Evolutionary conservation across 306 rosid species (phyloP).

Genomic region (Prunus mume): DNA sequence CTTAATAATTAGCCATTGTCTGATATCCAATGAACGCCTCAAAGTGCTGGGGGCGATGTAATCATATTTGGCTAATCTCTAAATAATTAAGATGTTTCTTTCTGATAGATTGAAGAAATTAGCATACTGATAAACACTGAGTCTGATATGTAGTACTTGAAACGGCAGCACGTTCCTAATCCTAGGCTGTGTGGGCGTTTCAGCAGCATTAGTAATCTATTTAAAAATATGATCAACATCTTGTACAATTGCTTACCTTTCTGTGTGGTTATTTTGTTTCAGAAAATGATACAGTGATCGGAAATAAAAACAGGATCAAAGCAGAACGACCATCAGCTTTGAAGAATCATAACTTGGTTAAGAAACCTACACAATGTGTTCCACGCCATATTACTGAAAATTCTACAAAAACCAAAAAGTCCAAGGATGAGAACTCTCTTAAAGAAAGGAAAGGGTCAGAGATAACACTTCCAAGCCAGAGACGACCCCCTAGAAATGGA

Average conservation of each 20-base stretch:
- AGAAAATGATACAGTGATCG: slow-evolving; percentile 68
- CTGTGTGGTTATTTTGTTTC: slow-evolving; percentile 27
- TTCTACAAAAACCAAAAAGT: slow-evolving; percentile 31
- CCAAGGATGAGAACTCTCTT: slow-evolving; percentile 33
- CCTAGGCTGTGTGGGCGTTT: neutral
- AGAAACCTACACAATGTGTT: slow-evolving; percentile 45
- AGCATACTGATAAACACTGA: neutral
- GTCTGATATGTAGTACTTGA: neutral
- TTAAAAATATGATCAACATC: neutral
- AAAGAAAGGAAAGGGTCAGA: slow-evolving; percentile 34
- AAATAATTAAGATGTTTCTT: neutral
- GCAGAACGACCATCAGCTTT: slow-evolving; percentile 35
- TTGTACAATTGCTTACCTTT: neutral
- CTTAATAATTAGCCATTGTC: neutral
- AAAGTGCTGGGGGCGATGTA: neutral
- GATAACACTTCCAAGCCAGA: slow-evolving; percentile 37
- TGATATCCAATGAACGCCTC: neutral
- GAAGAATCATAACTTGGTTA: slow-evolving; percentile 44
- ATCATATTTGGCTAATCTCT: neutral
- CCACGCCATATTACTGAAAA: slow-evolving; percentile 32
- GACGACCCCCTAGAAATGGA: slow-evolving; percentile 34
- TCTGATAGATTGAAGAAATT: neutral
- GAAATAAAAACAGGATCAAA: slow-evolving; percentile 51
- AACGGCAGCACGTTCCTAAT: neutral
- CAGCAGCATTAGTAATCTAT: neutral